Evolutionary conservation across 2,329 filamentous ascomycete species (phyloP), one percentile per base, ranked within the genome.

Genomic region (Colletotrichum acutatum): DNA sequence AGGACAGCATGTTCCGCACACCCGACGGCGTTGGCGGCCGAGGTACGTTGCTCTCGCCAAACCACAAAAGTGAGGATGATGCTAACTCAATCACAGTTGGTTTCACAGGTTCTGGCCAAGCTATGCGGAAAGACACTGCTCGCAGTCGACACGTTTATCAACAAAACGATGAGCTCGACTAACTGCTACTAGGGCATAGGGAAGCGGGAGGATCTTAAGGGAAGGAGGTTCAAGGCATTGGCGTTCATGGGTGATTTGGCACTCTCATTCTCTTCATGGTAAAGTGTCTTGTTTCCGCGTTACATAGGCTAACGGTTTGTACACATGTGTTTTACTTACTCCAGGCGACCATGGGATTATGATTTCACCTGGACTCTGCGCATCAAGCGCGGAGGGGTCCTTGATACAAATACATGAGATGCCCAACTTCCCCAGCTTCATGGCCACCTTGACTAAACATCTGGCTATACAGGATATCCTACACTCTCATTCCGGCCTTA

Each of bases 1-100:
- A 98, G 84, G 94, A 98, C 61, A 97, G 95, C 87, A 98, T 98
- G 95, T 98, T 98, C 82, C 92, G 95, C 59, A 98, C 95, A 3
- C 95, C 95, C 0, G 95, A 97, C 37, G 92, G 94, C 74, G 89
- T 97, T 28, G 90, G 94, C 78, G 95, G 94, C 71, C 90, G 95
- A 93, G 95, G 95, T 97, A 85, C 77, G 88, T 58, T 14, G 6
- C 9, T 24, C 56, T n/a, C 19, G 19, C 42, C 6, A 26, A 66
- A 30, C 49, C 56, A n/a, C 56, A n/a, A 28, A 32, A 24, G 28
- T 57, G 49, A 30, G 63, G 52, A 37, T 66, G 46, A 32, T 62
- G 66, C 71, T 73, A 11, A 75, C 64, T 37, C 34, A 4, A 5
- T 24, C 60, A 7, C 76, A 98, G 97, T 99, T 79, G 97, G 97